Percentiles rank a stretch among this genome's conserved stretches.
phyloP scores from a whole-genome alignment of 768 basidiomycete genomes.

The Suillus fuscotomentosus region DNA sequence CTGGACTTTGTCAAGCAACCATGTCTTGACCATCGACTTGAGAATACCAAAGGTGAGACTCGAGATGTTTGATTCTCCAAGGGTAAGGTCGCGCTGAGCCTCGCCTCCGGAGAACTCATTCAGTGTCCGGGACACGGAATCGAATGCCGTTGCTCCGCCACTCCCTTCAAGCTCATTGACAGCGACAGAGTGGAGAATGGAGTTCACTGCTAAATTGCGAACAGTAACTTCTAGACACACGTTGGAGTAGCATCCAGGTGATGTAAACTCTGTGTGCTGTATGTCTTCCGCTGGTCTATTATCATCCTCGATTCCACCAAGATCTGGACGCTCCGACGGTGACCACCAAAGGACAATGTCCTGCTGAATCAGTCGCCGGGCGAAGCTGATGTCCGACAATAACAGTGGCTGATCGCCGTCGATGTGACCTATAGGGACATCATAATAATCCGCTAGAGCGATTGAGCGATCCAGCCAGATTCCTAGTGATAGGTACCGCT shows the following conservation, averaged over 20 bases:
- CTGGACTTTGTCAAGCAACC: constrained; percentile 87
- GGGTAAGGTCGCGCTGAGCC: constrained; percentile 61
- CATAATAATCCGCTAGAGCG: constrained; percentile 84
- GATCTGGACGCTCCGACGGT: constrained; percentile 79
- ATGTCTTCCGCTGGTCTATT: constrained; percentile 72
- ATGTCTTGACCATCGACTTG: constrained; percentile 84
- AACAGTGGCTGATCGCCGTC: constrained; percentile 89
- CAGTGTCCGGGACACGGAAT: constrained; percentile 87
- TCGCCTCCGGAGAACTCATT: constrained; percentile 79
- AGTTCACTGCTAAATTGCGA: constrained; percentile 90
- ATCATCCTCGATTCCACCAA: constrained; percentile 93
- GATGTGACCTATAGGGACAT: constrained; percentile 90
- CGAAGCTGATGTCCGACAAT: constrained; percentile 87
- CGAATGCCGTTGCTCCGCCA: constrained; percentile 91
- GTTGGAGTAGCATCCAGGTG: constrained; percentile 86
- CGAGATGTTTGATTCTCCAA: constrained; percentile 90
- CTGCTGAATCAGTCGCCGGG: constrained; percentile 80
- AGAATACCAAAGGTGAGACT: constrained; percentile 82
- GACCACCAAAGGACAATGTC: constrained; percentile 99
- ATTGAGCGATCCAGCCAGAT: constrained; percentile 78
- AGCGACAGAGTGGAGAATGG: constrained; percentile 89
- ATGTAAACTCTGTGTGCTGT: constrained; percentile 79
- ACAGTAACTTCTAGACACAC: constrained; percentile 90
- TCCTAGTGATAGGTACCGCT: constrained; percentile 76
- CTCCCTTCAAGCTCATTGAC: constrained; percentile 98